Base-by-base conservation (phyloP, 306 rosid genomes). In the Dalbergia cultrata region DNA sequence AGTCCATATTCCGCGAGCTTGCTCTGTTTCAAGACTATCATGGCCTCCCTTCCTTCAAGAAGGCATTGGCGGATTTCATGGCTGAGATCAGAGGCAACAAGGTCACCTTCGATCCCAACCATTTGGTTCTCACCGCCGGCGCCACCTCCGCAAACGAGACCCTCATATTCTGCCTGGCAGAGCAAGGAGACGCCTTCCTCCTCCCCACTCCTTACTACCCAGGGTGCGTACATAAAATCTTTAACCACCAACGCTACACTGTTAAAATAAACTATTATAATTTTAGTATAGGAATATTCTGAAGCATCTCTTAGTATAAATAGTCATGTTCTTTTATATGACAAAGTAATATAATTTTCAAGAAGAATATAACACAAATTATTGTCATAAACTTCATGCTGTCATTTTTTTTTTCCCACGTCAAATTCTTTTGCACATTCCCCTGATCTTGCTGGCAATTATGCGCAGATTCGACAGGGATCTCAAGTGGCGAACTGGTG, bases 1-100 rank as follows among this genome's bases (percentile, higher is more conserved):
- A 91, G 62, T 93, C 97, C 78, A 91, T 93, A 35, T 95, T 95
- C 80, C 69, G 96, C 16, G 97, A 95, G 81, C 92, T 95, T 0
- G 99, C 98, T 80, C 98, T 95, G 56, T 95, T 95, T 86, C 99
- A 95, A 79, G 99, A 93, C 74, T 95, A 93, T 72, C 95, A 93
- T 26, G 99, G 99, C 19, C 86, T 95, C 5, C 95, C 98, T 2
- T 83, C 91, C 0, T 95, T 95, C 90, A 95, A 95, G 62, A 84
- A 86, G 66, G 92, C 97, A 63, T 74, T 93, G 88, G 97, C 83
- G 4, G 93, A 91, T 50, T 91, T 89, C 86, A 93, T 93, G 97
- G 79, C 97, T 0, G 94, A 93, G 69, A 93, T 90, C 12, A 57
- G 97, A 82, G 97, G 97, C 50, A 84, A 89, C 89, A 81, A 74